Percentiles rank a stretch among this genome's conserved stretches.
phyloP scores from a whole-genome alignment of 2,329 filamentous ascomycete genomes.

The Phyllosticta citriasiana region DNA sequence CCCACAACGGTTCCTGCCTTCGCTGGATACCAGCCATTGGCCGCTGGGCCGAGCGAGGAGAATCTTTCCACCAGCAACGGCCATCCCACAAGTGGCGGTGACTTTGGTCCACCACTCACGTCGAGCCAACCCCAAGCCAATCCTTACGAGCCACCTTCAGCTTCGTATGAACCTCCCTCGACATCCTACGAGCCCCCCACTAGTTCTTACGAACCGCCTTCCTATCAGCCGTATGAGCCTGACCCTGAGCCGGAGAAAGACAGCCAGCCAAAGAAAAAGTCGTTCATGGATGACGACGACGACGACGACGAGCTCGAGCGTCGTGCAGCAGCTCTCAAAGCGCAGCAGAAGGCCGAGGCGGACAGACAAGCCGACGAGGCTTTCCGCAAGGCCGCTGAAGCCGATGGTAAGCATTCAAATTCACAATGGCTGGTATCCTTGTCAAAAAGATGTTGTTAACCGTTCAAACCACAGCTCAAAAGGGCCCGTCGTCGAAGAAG shows the following conservation, averaged over 20 bases:
- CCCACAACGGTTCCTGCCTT: neutral
- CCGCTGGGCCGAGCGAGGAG: conserved; percentile 9
- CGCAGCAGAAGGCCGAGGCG: conserved; percentile 44
- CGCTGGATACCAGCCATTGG: conserved; percentile 14
- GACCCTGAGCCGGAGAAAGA: conserved; percentile 43
- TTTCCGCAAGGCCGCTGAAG: conserved; percentile 72
- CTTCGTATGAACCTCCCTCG: conserved; percentile 20
- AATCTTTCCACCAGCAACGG: conserved; percentile 20
- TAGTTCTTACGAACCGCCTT: conserved; percentile 49
- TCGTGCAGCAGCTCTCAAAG: conserved; percentile 43
- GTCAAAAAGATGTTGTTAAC: neutral
- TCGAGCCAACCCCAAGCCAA: conserved; percentile 7
- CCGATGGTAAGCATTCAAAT: conserved; percentile 40
- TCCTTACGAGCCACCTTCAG: conserved; percentile 17
- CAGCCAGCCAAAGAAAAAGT: conserved; percentile 57
- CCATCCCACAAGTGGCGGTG: conserved; percentile 11
- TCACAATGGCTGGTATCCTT: neutral
- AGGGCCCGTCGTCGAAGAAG: conserved; percentile 38
- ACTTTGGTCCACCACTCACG: conserved; percentile 10
- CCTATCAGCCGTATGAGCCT: conserved; percentile 39
- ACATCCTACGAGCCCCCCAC: conserved; percentile 21
- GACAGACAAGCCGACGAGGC: conserved; percentile 76
- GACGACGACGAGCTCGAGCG: conserved; percentile 55
- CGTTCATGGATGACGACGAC: conserved; percentile 73
- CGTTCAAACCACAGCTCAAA: conserved; percentile 44